Evolutionary conservation across 805 yeast species (phyloP).

Genomic region (Monosporozyma yasuniensis): DNA sequence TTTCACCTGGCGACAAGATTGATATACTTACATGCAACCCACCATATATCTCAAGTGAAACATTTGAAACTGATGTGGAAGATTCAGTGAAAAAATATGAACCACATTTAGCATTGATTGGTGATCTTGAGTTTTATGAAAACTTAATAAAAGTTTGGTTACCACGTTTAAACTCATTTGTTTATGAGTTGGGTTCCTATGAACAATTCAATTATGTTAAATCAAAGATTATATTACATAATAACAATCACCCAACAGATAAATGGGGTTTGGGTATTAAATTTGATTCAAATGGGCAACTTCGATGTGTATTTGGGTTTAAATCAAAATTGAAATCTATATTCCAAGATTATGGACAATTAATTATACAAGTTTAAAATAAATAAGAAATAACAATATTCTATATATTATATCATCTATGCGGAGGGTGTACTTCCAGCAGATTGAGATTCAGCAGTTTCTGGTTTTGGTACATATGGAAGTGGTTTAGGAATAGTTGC

Average conservation of each 20-base stretch:
- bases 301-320: slow-evolving; percentile 57
- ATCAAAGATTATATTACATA: slow-evolving; percentile 7
- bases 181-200: slow-evolving; percentile 67
- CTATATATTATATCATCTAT: not conserved
- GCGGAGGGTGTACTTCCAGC: not conserved
- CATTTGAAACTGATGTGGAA: slow-evolving; percentile 38
- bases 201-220: slow-evolving; percentile 44
- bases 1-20: slow-evolving; percentile 9
- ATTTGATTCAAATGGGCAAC: slow-evolving; percentile 42
- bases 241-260: slow-evolving; percentile 9
- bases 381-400: not conserved
- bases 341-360: slow-evolving; percentile 6
- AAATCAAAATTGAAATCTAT: not conserved
- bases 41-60: slow-evolving; percentile 54
- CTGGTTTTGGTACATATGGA: not conserved
- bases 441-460: not conserved
- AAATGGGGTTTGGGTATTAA: slow-evolving; percentile 45
- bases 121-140: slow-evolving; percentile 61
- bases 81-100: slow-evolving; percentile 63
- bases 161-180: slow-evolving; percentile 40
- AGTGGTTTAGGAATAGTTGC: slow-evolving; percentile 14
- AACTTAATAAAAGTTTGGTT: slow-evolving; percentile 44
- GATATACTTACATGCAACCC: slow-evolving; percentile 79
- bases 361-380: slow-evolving; percentile 2
- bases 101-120: slow-evolving; percentile 72